Conservation (phyloP, 495 filamentous ascomycete species). For the Melanomma pulvis-pyrius region DNA sequence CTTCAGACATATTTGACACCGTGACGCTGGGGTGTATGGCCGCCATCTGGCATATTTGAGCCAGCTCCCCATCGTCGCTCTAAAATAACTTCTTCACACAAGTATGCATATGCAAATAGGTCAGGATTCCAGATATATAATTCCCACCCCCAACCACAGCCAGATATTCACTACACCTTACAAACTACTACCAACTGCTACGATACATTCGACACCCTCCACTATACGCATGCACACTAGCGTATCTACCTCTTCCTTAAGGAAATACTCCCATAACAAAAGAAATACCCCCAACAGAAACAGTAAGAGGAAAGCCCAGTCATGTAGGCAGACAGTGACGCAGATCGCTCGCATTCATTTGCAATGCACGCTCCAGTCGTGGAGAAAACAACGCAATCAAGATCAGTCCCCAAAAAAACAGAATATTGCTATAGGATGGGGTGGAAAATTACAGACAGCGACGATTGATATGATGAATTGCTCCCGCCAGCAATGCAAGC, state of each 20-base stretch:
- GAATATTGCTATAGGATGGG: not conserved
- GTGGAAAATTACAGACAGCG: not conserved
- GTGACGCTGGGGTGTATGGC: too few species aligned
- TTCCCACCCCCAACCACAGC: not conserved
- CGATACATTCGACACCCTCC: not conserved
- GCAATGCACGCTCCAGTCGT: slow-evolving; percentile 13
- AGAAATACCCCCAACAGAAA: not conserved
- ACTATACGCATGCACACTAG: not conserved
- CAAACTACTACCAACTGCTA: not conserved
- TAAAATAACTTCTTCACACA: not conserved
- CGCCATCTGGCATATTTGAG: too few species aligned
- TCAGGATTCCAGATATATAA: not conserved
- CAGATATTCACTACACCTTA: not conserved
- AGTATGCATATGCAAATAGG: not conserved
- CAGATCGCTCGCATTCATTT: not conserved
- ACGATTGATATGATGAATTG: not conserved
- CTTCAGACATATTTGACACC: too few species aligned
- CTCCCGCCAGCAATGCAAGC: slow-evolving; percentile 10
- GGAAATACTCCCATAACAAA: too few species aligned
- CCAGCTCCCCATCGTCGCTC: not conserved
- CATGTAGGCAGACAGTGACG: not conserved
- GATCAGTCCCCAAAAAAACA: not conserved
- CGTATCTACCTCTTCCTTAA: not conserved
- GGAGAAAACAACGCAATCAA: not conserved
- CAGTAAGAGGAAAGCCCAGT: not conserved